phyloP scores from a whole-genome alignment of 805 yeast genomes.

The Hyphopichia homilentoma region DNA sequence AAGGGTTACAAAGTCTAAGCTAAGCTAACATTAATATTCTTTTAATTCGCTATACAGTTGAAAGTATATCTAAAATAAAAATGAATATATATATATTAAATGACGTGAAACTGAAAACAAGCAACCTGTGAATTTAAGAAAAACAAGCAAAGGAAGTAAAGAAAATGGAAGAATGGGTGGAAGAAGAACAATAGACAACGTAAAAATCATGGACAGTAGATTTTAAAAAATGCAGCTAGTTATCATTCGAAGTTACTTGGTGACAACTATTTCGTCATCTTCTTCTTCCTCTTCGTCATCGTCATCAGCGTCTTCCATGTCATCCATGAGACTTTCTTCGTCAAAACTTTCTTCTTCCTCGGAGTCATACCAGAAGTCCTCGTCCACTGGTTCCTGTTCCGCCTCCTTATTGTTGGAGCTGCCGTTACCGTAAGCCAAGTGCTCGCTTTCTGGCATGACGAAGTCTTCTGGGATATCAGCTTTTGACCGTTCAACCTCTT shows the following conservation, averaged over 20 bases:
- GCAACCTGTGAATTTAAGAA: too few species aligned
- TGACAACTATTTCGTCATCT: constrained; percentile 38
- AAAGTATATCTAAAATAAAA: constrained; percentile 2
- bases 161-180: too few species aligned
- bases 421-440: constrained; percentile 35
- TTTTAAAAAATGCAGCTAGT: too few species aligned
- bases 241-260: too few species aligned
- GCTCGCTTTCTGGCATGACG: constrained; percentile 69
- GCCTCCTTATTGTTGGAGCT: constrained; percentile 34
- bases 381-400: constrained; percentile 62
- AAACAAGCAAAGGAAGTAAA: too few species aligned
- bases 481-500: constrained; percentile 81
- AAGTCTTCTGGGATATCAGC: constrained; percentile 86
- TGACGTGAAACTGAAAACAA: constrained; percentile 6
- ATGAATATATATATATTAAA: constrained; percentile 4
- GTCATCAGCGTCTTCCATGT: constrained; percentile 48
- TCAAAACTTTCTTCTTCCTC: constrained; percentile 45
- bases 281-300: constrained; percentile 61
- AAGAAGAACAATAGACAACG: too few species aligned
- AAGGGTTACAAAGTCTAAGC: constrained; percentile 23
- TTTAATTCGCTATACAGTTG: too few species aligned
- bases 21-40: too few species aligned
- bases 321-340: constrained; percentile 47
- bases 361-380: constrained; percentile 78
- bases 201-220: too few species aligned